These are phyloP conservation scores for Ustilago nuda DNA, from an alignment of 1,284 basidiomycete species.

Conservation along the genomic window DNA sequence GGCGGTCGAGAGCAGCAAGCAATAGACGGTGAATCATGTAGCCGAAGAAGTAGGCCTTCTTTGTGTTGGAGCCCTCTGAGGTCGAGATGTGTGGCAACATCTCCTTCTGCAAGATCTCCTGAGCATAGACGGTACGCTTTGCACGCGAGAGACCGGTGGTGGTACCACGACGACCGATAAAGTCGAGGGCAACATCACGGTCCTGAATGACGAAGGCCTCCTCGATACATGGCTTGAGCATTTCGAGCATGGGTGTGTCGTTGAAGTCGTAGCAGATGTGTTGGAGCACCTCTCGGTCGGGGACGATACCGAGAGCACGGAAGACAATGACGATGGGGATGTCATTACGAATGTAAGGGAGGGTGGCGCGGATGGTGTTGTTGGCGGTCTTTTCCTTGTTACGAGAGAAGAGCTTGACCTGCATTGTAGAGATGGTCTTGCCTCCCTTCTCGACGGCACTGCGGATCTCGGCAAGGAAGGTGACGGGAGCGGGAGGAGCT, in stretches of 20 bases:
- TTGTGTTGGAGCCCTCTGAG: constrained; percentile 93
- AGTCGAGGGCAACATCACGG: constrained; percentile 89
- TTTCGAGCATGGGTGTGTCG: constrained; percentile 94
- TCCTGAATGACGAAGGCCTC: constrained; percentile 99
- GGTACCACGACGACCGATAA: constrained; percentile 97
- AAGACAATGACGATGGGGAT: constrained; percentile 99
- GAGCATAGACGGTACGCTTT: constrained; percentile 92
- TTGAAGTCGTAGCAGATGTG: constrained; percentile 99
- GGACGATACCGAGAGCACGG: constrained; percentile 95
- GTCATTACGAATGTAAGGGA: constrained; percentile 98
- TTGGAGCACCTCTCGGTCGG: constrained; percentile 95
- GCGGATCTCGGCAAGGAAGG: constrained; percentile 95
- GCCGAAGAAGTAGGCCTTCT: constrained; percentile 99
- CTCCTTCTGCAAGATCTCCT: constrained; percentile 98
- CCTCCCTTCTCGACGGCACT: constrained; percentile 98
- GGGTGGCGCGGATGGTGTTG: constrained; percentile 95
- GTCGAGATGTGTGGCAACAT: constrained; percentile 98
- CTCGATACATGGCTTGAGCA: constrained; percentile 98
- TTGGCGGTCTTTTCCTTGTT: constrained; percentile 84
- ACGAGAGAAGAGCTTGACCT: constrained; percentile 95
- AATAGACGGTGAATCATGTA: constrained; percentile 98
- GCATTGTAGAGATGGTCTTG: constrained; percentile 97
- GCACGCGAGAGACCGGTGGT: constrained; percentile 91
- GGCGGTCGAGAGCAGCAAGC: constrained; percentile 89
- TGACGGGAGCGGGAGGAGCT: constrained; percentile 94